These are phyloP conservation scores for Pythium coloratum DNA, from an alignment of 352 stramenopile genomes.

Conservation along the genomic window DNA sequence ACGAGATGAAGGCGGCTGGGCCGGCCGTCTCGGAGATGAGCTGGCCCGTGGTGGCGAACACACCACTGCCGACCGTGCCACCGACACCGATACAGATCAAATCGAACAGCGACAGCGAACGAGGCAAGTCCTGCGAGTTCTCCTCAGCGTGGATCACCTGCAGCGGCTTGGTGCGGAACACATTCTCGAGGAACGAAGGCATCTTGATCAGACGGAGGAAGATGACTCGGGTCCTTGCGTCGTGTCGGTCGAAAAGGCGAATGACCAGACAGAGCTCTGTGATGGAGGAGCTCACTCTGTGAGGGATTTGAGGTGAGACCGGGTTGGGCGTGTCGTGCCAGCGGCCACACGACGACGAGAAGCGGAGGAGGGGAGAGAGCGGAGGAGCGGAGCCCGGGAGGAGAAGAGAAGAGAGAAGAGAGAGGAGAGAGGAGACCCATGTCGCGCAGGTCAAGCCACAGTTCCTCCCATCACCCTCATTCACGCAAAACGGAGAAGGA, in stretches of 20 bases:
- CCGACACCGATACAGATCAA: conserved; percentile 89
- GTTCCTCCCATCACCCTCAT: no score
- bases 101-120: conserved; percentile 83
- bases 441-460: no score
- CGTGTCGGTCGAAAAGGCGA: conserved; percentile 10
- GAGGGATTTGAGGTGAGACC: not conserved
- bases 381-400: no score
- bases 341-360: not conserved
- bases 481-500: no score
- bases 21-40: conserved; percentile 80
- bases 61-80: conserved; percentile 87
- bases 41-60: conserved; percentile 82
- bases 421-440: no score
- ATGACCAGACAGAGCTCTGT: not conserved
- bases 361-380: not conserved
- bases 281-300: not conserved
- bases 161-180: conserved; percentile 70
- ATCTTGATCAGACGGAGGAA: not conserved
- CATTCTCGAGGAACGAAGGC: conserved; percentile 43
- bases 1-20: conserved; percentile 77
- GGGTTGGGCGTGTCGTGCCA: not conserved
- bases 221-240: conserved; percentile 2
- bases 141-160: conserved; percentile 75
- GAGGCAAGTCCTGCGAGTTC: conserved; percentile 53
- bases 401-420: not conserved